Percentiles rank a stretch among this genome's conserved stretches.
Conservation (phyloP, 495 filamentous ascomycete genomes). For the Arthonia radiata region DNA sequence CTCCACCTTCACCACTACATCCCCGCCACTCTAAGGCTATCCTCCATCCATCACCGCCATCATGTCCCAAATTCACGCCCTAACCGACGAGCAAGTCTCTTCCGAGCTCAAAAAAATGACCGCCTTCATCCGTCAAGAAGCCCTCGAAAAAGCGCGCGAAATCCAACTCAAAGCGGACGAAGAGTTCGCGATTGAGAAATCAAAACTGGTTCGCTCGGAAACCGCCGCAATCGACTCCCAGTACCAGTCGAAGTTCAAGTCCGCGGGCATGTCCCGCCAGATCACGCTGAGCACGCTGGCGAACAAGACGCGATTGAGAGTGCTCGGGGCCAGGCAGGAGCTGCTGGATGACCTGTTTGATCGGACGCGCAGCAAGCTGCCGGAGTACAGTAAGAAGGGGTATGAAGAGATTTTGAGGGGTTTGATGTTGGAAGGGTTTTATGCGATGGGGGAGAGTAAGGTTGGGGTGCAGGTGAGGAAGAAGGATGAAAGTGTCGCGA, state of each 20-base stretch:
- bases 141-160: conserved; percentile 82
- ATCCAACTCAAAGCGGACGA: conserved; percentile 95
- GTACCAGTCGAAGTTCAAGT: conserved; percentile 97
- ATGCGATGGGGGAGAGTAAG: conserved; percentile 58
- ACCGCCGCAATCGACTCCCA: conserved; percentile 69
- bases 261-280: conserved; percentile 88
- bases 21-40: too few species aligned
- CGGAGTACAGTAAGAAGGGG: conserved; percentile 37
- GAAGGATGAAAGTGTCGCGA: conserved; percentile 47
- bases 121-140: conserved; percentile 98
- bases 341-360: conserved; percentile 85
- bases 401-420: conserved; percentile 55
- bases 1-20: too few species aligned
- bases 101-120: conserved; percentile 99
- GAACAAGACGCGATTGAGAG: conserved; percentile 79
- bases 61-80: conserved; percentile 80
- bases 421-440: conserved; percentile 71
- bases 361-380: conserved; percentile 40
- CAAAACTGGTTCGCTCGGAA: conserved; percentile 88
- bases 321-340: conserved; percentile 67
- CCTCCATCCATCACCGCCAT: conserved; percentile 12
- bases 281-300: conserved; percentile 81
- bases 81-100: conserved; percentile 94
- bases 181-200: conserved; percentile 95
- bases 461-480: conserved; percentile 48